Conservation (phyloP, 495 filamentous ascomycete genomes). For the Penicillium manginii region DNA sequence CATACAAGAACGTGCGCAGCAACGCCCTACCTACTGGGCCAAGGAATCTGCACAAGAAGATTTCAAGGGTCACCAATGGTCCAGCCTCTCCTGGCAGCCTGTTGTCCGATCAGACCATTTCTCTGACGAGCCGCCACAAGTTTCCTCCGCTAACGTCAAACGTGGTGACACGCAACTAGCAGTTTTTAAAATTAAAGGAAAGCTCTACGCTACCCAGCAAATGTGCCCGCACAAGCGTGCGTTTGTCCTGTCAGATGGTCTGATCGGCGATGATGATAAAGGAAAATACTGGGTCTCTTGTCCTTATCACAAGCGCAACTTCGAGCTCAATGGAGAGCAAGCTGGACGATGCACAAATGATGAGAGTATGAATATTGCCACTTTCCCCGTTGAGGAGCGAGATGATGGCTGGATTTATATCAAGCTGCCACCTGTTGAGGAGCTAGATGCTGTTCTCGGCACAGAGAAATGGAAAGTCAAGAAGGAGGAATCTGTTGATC, state of each 20-base stretch:
- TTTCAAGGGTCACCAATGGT: slow-evolving; percentile 79
- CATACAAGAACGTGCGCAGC: slow-evolving; percentile 74
- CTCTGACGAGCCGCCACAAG: slow-evolving; percentile 67
- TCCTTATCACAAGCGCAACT: slow-evolving; percentile 93
- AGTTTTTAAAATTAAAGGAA: slow-evolving; percentile 83
- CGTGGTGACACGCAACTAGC: slow-evolving; percentile 91
- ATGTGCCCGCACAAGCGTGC: slow-evolving; percentile 98
- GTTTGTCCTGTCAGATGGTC: slow-evolving; percentile 84
- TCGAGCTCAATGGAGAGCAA: slow-evolving; percentile 69
- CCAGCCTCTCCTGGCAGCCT: slow-evolving; percentile 78
- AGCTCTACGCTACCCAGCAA: slow-evolving; percentile 90
- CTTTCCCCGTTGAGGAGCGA: slow-evolving; percentile 79
- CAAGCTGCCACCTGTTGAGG: slow-evolving; percentile 82
- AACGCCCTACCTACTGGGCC: slow-evolving; percentile 83
- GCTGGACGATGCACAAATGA: slow-evolving; percentile 81
- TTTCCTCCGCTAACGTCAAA: slow-evolving; percentile 72
- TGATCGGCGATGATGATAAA: slow-evolving; percentile 76
- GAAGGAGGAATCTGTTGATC: slow-evolving; percentile 66
- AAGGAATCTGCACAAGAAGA: slow-evolving; percentile 68
- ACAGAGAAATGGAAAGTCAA: slow-evolving; percentile 84
- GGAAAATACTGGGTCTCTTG: slow-evolving; percentile 82
- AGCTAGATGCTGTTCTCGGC: slow-evolving; percentile 81
- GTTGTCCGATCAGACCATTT: slow-evolving; percentile 77
- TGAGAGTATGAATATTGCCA: slow-evolving; percentile 76
- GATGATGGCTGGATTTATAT: slow-evolving; percentile 83